A percentile compares a stretch with the other conserved stretches of the same genome.
These are phyloP conservation scores for Colletotrichum navitas DNA, from an alignment of 2,329 filamentous ascomycete species.

Conservation along the genomic window DNA sequence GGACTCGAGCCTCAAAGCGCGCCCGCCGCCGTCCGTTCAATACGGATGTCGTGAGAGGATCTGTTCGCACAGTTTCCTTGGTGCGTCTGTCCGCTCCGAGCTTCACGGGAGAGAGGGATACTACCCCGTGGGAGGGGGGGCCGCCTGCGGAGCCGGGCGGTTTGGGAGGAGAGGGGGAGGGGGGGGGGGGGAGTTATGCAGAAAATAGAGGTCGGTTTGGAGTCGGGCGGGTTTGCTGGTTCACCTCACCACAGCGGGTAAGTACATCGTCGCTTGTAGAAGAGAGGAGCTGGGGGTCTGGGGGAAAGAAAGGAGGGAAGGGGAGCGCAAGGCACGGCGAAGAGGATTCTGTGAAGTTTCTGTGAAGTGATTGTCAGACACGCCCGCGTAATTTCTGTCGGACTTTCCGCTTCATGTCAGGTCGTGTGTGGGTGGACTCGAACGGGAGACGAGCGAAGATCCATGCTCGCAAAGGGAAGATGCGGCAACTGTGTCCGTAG, in stretches of 20 bases:
- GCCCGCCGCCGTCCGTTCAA: not conserved
- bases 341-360: not conserved
- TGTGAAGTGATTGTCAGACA: not conserved
- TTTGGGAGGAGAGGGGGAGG: not conserved
- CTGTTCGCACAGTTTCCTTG: not conserved
- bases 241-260: not conserved
- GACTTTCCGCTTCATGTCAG: constrained; percentile 6
- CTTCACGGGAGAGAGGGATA: not conserved
- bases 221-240: not conserved
- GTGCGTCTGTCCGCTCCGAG: not conserved
- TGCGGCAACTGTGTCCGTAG: too few relatives aligned
- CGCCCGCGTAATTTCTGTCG: not conserved
- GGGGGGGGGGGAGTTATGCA: too few relatives aligned
- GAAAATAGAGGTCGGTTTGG: not conserved
- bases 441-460: constrained; percentile 1
- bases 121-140: not conserved
- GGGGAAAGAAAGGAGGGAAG: not conserved
- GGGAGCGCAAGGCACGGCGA: not conserved
- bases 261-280: not conserved
- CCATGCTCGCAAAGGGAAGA: constrained; percentile 8
- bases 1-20: not conserved
- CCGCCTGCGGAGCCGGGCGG: not conserved
- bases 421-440: constrained; percentile 9
- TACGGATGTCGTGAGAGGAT: constrained; percentile 1
- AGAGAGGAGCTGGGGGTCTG: not conserved